Conservation (phyloP, 306 rosid genomes). For the Sechiopsis laciniata region DNA sequence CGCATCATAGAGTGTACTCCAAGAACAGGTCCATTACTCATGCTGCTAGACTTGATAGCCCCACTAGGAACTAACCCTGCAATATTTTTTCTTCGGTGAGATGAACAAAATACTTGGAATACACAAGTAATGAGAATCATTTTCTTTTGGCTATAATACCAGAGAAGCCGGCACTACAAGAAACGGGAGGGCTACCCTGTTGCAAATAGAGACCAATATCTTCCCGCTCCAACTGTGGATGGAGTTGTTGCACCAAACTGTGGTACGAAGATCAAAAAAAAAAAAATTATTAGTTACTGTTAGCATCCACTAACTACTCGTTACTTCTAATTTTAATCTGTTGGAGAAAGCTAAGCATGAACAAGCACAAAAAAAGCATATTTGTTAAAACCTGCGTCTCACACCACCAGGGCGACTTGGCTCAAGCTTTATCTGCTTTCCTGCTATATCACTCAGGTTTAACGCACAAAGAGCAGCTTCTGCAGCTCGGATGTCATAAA, state of each 20-base stretch:
- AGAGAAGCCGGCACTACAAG: slow-evolving; percentile 32
- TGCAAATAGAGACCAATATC: slow-evolving; percentile 36
- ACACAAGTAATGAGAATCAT: slow-evolving; percentile 15
- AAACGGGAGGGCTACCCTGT: slow-evolving; percentile 46
- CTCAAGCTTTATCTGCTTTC: slow-evolving; percentile 40
- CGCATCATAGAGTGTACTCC: slow-evolving; percentile 27
- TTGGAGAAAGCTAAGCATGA: not conserved
- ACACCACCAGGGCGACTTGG: slow-evolving; percentile 39
- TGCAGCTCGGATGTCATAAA: slow-evolving; percentile 43
- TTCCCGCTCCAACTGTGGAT: slow-evolving; percentile 33
- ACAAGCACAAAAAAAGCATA: slow-evolving; percentile 1
- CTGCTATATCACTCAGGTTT: slow-evolving; percentile 36
- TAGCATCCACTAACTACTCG: not conserved
- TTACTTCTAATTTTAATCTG: not conserved
- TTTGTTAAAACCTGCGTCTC: slow-evolving; percentile 28
- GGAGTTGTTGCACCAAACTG: slow-evolving; percentile 32
- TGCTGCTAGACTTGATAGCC: slow-evolving; percentile 25
- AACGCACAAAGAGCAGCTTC: slow-evolving; percentile 39
- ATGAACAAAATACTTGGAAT: slow-evolving; percentile 20
- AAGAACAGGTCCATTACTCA: slow-evolving; percentile 32
- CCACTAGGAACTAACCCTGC: slow-evolving; percentile 31
- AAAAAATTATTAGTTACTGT: not conserved
- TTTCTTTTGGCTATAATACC: slow-evolving; percentile 29
- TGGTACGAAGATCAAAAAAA: slow-evolving; percentile 4
- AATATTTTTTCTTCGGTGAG: slow-evolving; percentile 21